A percentile compares a stretch with the other conserved stretches of the same genome.
Conservation (phyloP, 2,329 filamentous ascomycete genomes). For the Clarireedia monteithiana region DNA sequence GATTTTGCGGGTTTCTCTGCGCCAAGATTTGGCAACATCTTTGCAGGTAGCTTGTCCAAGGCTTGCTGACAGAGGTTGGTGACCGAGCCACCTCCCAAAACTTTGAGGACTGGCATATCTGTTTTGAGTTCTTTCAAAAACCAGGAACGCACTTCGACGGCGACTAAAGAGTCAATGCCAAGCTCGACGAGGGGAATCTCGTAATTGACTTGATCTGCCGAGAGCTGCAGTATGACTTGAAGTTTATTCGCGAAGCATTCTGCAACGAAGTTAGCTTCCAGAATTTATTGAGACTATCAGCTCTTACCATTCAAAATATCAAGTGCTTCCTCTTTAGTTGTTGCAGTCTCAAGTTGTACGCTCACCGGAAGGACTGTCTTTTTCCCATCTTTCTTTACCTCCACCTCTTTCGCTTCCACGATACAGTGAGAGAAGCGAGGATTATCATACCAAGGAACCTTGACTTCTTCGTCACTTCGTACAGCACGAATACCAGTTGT, state of each 20-base stretch:
- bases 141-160: conserved; percentile 5
- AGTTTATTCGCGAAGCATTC: not conserved
- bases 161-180: conserved; percentile 2
- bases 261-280: not conserved
- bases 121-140: conserved; percentile 7
- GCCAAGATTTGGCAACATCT: not conserved
- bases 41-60: not conserved
- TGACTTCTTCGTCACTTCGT: not conserved
- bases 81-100: conserved; percentile 3
- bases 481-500: not conserved
- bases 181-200: not conserved
- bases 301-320: not conserved
- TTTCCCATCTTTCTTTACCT: not conserved
- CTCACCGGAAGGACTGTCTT: not conserved
- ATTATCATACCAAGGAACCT: not conserved
- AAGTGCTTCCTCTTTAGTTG: not conserved
- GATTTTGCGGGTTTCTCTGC: not conserved
- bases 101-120: conserved; percentile 3
- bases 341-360: not conserved
- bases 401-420: not conserved
- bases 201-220: not conserved
- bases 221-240: not conserved
- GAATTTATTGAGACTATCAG: not conserved
- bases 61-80: not conserved
- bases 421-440: conserved; percentile 1